These are phyloP conservation scores for Diaporthe caulivora DNA, from an alignment of 2,329 filamentous ascomycete genomes.

Conservation along the genomic window DNA sequence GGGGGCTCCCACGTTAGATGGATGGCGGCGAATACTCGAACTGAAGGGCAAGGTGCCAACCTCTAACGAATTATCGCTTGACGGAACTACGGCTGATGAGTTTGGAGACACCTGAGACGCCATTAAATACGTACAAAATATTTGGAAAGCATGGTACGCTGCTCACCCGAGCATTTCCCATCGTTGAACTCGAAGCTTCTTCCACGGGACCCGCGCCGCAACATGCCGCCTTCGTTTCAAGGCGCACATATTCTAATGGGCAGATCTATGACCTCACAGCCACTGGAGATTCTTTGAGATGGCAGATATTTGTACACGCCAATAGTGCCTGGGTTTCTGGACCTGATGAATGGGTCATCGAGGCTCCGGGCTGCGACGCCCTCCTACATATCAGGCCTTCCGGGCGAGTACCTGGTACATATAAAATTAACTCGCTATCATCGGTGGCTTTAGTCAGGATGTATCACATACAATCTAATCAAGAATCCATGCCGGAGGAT, in stretches of 20 bases:
- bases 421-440: background rate
- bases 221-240: background rate
- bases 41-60: fast-evolving
- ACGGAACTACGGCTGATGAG: background rate
- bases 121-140: background rate
- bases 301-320: background rate
- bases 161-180: background rate
- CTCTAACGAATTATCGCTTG: background rate
- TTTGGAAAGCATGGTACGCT: background rate
- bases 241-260: too few relatives aligned
- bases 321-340: fast-evolving
- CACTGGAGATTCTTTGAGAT: background rate
- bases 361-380: background rate
- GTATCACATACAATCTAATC: background rate
- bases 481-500: too few relatives aligned
- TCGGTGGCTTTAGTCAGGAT: background rate
- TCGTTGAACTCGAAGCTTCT: background rate
- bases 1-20: background rate
- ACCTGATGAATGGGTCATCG: slow-evolving; percentile 6
- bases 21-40: background rate
- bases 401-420: background rate
- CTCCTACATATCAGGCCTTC: background rate
- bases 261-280: background rate
- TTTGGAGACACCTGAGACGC: background rate
- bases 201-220: too few relatives aligned